Evolutionary conservation across 306 rosid genomes (phyloP), one percentile per base, ranked within the genome.

Genomic region (Pueraria montana): DNA sequence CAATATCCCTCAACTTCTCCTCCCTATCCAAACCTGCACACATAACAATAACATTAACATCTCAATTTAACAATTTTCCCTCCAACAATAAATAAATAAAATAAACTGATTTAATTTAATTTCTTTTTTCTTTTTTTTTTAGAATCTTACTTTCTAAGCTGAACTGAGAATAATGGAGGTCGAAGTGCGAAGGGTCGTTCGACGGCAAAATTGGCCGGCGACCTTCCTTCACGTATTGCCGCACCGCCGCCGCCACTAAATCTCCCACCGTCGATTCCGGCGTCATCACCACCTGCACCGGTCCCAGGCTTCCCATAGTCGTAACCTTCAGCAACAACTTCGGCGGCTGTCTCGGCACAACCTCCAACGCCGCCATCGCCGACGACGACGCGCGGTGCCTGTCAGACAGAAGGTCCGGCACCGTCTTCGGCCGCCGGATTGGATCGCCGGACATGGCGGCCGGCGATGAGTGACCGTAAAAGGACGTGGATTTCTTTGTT

Each of bases 131-230:
- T 4, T 52, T n/a, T 17, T 30, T 9, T 46, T 13, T 1, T 2
- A 11, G 10, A 9, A 1, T 18, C 93, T 87, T 82, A 96, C 99
- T 90, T 90, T 96, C 98, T 87, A 96, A 74, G 86, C 95, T 91
- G 83, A 96, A 96, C 85, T 96, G 99, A 3, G 98, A 93, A 74
- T 96, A 96, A 76, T 96, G 98, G 53, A 96, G 99, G 81, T 88
- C 92, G 77, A 91, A 94, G 6, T 40, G 14, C 8, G 91, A 80
- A 1, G 95, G 88, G 2, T 91, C 89, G 11, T 65, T 42, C 40
- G 91, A 79, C 17, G 91, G 83, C 77, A 94, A 55, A 63, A 92
- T 85, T 16, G 98, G 98, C 12, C 99, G 94, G 77, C 98, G 97
- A 13, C 91, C 89, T 77, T 96, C 98, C 82, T 92, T 96, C 2